Base-by-base conservation (phyloP, 257 asterid genomes). In the Striga asiatica region DNA sequence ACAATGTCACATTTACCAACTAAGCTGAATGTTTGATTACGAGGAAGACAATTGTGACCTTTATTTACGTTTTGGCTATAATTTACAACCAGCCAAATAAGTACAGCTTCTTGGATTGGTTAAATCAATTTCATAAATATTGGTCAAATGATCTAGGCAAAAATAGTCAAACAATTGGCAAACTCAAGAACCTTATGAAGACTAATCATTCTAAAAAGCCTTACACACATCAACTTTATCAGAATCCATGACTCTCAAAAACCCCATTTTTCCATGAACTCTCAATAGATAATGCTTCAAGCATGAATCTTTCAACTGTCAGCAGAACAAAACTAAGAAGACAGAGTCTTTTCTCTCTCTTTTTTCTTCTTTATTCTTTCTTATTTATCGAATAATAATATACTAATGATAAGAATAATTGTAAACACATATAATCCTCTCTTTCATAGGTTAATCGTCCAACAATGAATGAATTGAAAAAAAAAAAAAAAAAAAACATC, bases 251-350 rank as follows among this genome's bases (percentile, higher is more conserved):
- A 54, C 34, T 37, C 55, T 3, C 28, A 17, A 3, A 47, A 38
- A 27, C 31, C 32, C 18, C 20, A 5, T 8, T 39, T 18, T 29
- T 51, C 17, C 10, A 14, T 19, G 39, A 64, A 62, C 31, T 51
- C 48, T 49, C 16, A 22, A n/a, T 35, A 23, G 10, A 60, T n/a
- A 56, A 23, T 27, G 17, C 23, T 34, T 28, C 57, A 68, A 29
- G 25, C 38, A 27, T 29, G 50, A 35, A 20, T 32, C 28, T 57
- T 51, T 18, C 23, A 54, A 58, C 39, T 19, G 69, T 56, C n/a
- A 49, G 60, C 43, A 23, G 63, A 50, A 55, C 35, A 41, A 47
- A 52, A 27, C n/a, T 2, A 60, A 57, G 37, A 9, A 59, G 48
- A 25, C 43, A 16, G 3, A n/a, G n/a, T n/a, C n/a, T n/a, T n/a